A percentile compares a stretch with the other conserved stretches of the same genome.
Evolutionary conservation across 495 filamentous ascomycete species (phyloP).

Genomic region (Aspergillus affinis): DNA sequence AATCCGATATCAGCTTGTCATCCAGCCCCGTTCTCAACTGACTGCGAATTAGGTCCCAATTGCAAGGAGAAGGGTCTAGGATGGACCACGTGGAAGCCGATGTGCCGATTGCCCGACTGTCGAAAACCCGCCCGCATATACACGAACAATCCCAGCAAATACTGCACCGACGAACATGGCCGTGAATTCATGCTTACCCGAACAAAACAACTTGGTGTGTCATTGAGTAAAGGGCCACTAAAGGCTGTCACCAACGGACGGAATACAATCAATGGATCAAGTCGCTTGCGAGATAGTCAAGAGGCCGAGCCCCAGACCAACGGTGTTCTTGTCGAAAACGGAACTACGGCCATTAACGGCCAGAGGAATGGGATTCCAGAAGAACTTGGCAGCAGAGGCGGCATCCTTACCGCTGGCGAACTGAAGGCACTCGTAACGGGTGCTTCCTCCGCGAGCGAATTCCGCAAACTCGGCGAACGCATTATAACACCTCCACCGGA

Average conservation of each 20-base stretch:
- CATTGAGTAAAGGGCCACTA: background rate
- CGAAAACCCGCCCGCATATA: conserved; percentile 57
- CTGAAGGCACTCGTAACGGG: conserved; percentile 54
- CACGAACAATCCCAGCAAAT: conserved; percentile 57
- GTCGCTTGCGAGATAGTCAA: background rate
- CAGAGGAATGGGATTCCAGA: conserved; percentile 26
- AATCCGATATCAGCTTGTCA: background rate
- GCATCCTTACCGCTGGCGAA: conserved; percentile 56
- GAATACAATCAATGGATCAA: background rate
- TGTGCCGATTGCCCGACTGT: conserved; percentile 62
- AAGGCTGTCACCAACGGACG: background rate
- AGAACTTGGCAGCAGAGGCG: conserved; percentile 55
- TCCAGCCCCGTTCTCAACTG: background rate
- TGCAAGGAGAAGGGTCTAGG: conserved; percentile 55
- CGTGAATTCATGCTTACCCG: conserved; percentile 55
- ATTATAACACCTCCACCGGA: conserved; percentile 43
- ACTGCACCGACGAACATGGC: conserved; percentile 67
- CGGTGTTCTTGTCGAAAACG: background rate
- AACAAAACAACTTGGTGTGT: conserved; percentile 24
- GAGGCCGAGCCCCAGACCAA: background rate
- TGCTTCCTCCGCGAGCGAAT: conserved; percentile 49
- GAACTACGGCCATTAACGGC: conserved; percentile 6
- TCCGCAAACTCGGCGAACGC: conserved; percentile 56
- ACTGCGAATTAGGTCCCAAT: conserved; percentile 47
- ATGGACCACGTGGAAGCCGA: conserved; percentile 66